Evolutionary conservation across 441 rosid species (phyloP), one percentile per base, ranked within the genome.

Genomic region (Omphalea diandra): DNA sequence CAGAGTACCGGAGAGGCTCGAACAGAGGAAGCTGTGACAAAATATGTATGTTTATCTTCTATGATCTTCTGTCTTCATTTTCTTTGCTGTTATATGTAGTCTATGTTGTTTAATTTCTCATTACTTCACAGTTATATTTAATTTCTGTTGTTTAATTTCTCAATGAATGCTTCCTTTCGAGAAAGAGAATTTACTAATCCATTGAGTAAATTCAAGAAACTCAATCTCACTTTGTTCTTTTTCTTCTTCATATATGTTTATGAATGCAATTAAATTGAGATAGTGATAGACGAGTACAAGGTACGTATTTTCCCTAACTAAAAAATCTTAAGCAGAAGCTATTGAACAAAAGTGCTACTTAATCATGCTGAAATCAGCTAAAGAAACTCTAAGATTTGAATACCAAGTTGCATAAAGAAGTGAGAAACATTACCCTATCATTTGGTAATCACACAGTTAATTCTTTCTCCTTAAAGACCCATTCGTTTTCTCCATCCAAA

Each of bases 1-100:
- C 98, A 93, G 86, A 96, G 99, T 82, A 96, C 99, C 3, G 99
- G 99, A 78, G 99, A 96, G 83, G 99, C 99, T 72, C 86, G 99
- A 54, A 96, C 98, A 43, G 99, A 93, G 86, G 99, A 96, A 87
- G 99, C 99, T 43, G 90, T 96, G 70, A 86, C 95, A 76, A 96
- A 93, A 96, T 96, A 96, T 90, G 99, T 96, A 63, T 7, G 92
- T 81, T n/a, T n/a, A n/a, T n/a, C 33, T 29, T 54, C 49, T 67
- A 60, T 53, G 36, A 40, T 73, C 32, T 60, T n/a, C 29, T 70
- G 53, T 53, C 46, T 63, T 33, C 57, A 53, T 72, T 74, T 73
- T 67, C n/a, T n/a, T n/a, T n/a, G n/a, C n/a, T n/a, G n/a, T 70
- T 75, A 44, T 40, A 66, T 61, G 31, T 53, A 29, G 26, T 15